Percentiles rank a stretch among this genome's conserved stretches.
Conservation (phyloP, 2,329 filamentous ascomycete genomes). For the Botrytis hyacinthi region DNA sequence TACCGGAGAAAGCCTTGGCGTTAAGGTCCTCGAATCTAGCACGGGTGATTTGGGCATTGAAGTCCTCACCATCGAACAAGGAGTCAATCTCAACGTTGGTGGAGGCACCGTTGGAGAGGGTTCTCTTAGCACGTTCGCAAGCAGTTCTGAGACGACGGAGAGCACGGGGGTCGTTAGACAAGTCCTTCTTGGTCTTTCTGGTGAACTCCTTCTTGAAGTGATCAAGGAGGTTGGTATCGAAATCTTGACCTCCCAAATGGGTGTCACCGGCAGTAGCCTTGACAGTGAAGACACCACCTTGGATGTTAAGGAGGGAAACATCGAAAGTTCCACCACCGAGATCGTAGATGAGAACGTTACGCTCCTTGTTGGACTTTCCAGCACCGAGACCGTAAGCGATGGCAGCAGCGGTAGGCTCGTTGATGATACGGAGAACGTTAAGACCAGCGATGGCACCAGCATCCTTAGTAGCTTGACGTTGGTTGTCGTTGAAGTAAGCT, state of each 20-base stretch:
- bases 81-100: slow-evolving; percentile 99
- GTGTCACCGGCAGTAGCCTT: slow-evolving; percentile 98
- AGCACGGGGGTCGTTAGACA: slow-evolving; percentile 82
- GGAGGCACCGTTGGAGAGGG: slow-evolving; percentile 93
- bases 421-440: slow-evolving; percentile 99
- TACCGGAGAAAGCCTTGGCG: slow-evolving; percentile 90
- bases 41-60: slow-evolving; percentile 95
- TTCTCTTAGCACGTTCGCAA: slow-evolving; percentile 99
- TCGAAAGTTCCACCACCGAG: slow-evolving; percentile 99
- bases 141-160: slow-evolving; percentile 94
- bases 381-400: slow-evolving; percentile 97
- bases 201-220: slow-evolving; percentile 97
- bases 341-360: slow-evolving; percentile 99
- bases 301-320: slow-evolving; percentile 98
- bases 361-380: slow-evolving; percentile 95
- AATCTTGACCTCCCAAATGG: slow-evolving; percentile 92
- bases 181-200: slow-evolving; percentile 74
- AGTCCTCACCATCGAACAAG: slow-evolving; percentile 96
- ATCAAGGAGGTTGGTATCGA: slow-evolving; percentile 92
- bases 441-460: slow-evolving; percentile 96
- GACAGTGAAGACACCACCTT: slow-evolving; percentile 98
- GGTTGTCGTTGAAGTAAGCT: slow-evolving; percentile 99
- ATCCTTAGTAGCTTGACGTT: slow-evolving; percentile 99
- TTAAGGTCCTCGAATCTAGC: slow-evolving; percentile 99
- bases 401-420: slow-evolving; percentile 97